phyloP scores from a whole-genome alignment of 331 rosid species.

The Saraca asoca region DNA sequence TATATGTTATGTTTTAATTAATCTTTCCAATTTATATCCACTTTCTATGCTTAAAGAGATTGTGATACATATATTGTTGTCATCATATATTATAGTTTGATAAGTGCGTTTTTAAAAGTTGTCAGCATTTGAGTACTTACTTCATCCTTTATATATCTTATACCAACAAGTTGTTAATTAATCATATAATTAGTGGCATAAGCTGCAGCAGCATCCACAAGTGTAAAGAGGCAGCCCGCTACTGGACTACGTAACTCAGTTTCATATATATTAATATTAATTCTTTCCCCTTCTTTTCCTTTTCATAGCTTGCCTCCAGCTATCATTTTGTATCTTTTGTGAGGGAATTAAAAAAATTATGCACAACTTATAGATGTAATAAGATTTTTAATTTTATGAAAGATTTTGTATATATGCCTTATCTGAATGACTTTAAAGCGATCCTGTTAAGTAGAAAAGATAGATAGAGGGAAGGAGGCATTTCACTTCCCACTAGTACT shows the following conservation, averaged over 20 bases:
- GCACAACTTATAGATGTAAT: too few species aligned
- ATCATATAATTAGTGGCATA: slow-evolving; percentile 29
- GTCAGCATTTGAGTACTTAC: background rate
- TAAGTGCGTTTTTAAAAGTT: slow-evolving; percentile 10
- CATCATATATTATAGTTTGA: background rate
- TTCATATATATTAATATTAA: too few species aligned
- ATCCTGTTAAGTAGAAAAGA: too few species aligned
- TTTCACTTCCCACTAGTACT: slow-evolving; percentile 44
- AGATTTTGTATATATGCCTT: too few species aligned
- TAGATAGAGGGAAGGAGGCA: slow-evolving; percentile 12
- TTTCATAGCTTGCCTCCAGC: slow-evolving; percentile 62
- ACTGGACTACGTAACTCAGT: background rate
- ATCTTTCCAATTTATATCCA: slow-evolving; percentile 13
- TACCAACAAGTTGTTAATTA: background rate
- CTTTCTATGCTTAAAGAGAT: slow-evolving; percentile 1
- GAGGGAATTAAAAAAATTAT: too few species aligned
- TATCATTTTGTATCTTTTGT: slow-evolving; percentile 46
- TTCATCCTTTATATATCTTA: background rate
- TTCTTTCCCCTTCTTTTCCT: background rate
- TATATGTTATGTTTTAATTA: background rate
- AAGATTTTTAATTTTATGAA: too few species aligned
- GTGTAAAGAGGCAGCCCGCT: too few species aligned
- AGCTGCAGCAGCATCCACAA: background rate
- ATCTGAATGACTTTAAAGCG: too few species aligned
- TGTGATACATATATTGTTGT: background rate